Base-by-base conservation (phyloP, 2,329 filamentous ascomycete species). In the Aspergillus fructus region DNA sequence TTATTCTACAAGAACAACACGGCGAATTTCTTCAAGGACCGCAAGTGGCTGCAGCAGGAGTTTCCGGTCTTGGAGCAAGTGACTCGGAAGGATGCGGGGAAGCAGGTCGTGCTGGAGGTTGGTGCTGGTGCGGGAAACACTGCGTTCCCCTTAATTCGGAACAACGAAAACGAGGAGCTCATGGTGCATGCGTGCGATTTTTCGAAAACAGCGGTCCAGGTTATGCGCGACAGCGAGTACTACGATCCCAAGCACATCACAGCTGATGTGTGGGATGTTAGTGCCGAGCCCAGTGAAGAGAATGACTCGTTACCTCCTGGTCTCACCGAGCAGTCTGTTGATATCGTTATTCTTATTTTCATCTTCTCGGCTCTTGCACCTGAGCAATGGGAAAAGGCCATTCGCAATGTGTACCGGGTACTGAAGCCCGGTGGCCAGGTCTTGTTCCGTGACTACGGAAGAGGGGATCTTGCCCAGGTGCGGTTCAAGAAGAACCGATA, bases 1-100 rank as follows among this genome's bases (percentile, higher is more conserved):
- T 79, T 89, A 55, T 99, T 99, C 78, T 99, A 99, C 81, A 93
- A 94, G 77, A 96, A 97, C 78, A 97, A 99, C 76, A 90, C 90
- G 19, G 85, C 88, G 68, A 97, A 97, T 71, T 99, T 99, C 78
- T 99, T 99, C 85, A 99, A 99, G 78, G 90, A 99, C 72, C 85
- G 94, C 62, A 97, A 97, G 74, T 99, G 94, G 94, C 79, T 99
- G 33, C 89, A 89, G 63, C 93, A 97, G 74, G 94, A 99, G 74
- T 99, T 99, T 64, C 94, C 94, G 0, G 79, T 97, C 4, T 79
- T 99, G n/a, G 85, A 83, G 23, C 83, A 90, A 57, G 83, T 96
- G 50, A 93, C 89, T 12, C 78, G 82, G 56, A 83, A 85, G 61
- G 86, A 87, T 57, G 86, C 88, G 2, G 91, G 90, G 3, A 82